Conservation (phyloP, 2,329 filamentous ascomycete genomes). For the Talaromyces albobiverticillius region DNA sequence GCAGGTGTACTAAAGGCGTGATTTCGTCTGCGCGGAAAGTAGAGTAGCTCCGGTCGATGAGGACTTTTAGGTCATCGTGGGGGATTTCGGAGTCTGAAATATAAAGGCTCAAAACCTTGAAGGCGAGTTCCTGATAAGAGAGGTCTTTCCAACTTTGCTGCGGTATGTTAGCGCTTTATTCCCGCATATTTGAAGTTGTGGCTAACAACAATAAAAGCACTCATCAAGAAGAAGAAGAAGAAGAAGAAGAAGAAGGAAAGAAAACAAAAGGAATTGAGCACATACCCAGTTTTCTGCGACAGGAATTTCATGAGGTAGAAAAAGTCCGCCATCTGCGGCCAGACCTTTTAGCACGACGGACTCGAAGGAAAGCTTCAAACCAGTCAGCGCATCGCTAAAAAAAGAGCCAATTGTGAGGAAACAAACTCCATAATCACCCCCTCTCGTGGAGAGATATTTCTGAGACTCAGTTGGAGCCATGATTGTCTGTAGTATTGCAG, state of each 20-base stretch:
- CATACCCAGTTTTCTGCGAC: slow-evolving; percentile 56
- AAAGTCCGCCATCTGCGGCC: slow-evolving; percentile 81
- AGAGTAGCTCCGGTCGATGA: slow-evolving; percentile 81
- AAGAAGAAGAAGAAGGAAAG: too few relatives aligned
- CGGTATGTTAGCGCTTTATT: neutral
- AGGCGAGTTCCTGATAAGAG: slow-evolving; percentile 77
- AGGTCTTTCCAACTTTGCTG: slow-evolving; percentile 68
- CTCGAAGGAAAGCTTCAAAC: slow-evolving; percentile 69
- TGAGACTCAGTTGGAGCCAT: slow-evolving; percentile 24
- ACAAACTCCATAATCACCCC: slow-evolving; percentile 29
- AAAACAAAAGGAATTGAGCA: neutral
- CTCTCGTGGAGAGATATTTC: slow-evolving; percentile 32
- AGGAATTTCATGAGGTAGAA: slow-evolving; percentile 82
- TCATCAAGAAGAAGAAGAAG: too few relatives aligned
- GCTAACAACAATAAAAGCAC: too few relatives aligned
- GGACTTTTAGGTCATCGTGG: slow-evolving; percentile 70
- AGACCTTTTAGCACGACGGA: slow-evolving; percentile 87
- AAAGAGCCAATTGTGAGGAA: neutral
- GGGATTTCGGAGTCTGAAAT: slow-evolving; percentile 83
- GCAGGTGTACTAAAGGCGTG: slow-evolving; percentile 75
- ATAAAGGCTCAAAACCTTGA: slow-evolving; percentile 81
- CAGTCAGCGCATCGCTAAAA: neutral
- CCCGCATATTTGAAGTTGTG: too few relatives aligned
- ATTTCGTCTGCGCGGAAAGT: slow-evolving; percentile 80
- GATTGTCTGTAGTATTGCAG: neutral